phyloP scores from a whole-genome alignment of 495 filamentous ascomycete species.

The Tuber aestivum region DNA sequence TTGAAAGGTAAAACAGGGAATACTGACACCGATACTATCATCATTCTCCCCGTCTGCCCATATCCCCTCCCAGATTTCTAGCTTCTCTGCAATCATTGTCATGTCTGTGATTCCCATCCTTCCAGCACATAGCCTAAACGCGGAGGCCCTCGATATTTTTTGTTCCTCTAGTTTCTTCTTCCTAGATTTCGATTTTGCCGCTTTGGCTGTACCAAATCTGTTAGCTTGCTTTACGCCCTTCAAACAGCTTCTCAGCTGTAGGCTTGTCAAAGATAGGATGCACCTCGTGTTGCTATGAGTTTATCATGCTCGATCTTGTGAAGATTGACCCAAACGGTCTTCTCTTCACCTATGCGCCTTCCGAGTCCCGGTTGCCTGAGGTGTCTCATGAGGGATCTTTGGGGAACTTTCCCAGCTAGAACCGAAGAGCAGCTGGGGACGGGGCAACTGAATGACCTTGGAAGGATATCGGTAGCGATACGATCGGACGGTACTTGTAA shows the following conservation, averaged over 20 bases:
- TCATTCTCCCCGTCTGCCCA: background rate
- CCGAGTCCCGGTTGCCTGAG: background rate
- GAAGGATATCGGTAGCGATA: background rate
- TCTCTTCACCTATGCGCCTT: background rate
- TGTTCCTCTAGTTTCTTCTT: background rate
- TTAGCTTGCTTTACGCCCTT: background rate
- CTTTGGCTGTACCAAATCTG: background rate
- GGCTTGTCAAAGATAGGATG: background rate
- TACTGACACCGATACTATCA: background rate
- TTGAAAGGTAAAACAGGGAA: background rate
- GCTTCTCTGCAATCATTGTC: background rate
- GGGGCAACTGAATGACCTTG: background rate
- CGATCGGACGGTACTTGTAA: background rate
- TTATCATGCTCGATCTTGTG: background rate
- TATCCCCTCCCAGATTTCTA: background rate
- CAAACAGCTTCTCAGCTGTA: background rate
- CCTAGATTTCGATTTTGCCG: background rate
- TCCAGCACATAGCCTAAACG: background rate
- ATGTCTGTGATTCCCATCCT: background rate
- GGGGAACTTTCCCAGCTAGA: background rate
- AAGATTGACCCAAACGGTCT: background rate
- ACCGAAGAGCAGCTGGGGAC: background rate
- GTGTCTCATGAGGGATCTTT: background rate
- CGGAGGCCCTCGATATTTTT: background rate
- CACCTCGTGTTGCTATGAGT: background rate